phyloP scores from a whole-genome alignment of 345 rosid species.

The Raphanus sativus region DNA sequence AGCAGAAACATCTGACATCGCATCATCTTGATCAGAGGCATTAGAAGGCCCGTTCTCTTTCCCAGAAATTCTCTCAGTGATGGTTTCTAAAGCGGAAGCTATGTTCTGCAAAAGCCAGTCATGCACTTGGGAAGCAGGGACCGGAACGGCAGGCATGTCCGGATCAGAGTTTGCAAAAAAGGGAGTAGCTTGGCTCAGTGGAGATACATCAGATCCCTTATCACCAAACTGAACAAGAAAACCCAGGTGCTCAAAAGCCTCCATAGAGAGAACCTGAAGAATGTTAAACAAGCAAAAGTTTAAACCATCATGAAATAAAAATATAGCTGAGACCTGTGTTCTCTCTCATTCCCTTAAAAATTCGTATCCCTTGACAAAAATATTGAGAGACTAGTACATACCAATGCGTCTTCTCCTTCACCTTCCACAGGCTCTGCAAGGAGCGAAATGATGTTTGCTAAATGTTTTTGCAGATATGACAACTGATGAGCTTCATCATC shows the following conservation, averaged over 20 bases:
- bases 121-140: slow-evolving; percentile 81
- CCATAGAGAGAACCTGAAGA: slow-evolving; percentile 81
- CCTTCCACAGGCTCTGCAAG: slow-evolving; percentile 90
- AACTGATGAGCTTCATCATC: slow-evolving; percentile 99
- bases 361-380: neutral
- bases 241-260: slow-evolving; percentile 95
- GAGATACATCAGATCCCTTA: slow-evolving; percentile 74
- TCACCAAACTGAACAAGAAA: slow-evolving; percentile 93
- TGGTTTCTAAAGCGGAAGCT: slow-evolving; percentile 67
- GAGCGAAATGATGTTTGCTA: slow-evolving; percentile 82
- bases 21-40: slow-evolving; percentile 78
- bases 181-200: slow-evolving; percentile 86
- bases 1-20: slow-evolving; percentile 90
- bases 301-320: slow-evolving; percentile 6
- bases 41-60: slow-evolving; percentile 80
- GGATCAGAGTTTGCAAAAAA: slow-evolving; percentile 99
- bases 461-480: slow-evolving; percentile 91
- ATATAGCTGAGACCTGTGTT: neutral
- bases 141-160: slow-evolving; percentile 98
- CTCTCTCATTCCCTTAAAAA: too few species aligned
- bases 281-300: slow-evolving; percentile 23
- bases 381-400: slow-evolving; percentile 39
- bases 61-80: slow-evolving; percentile 79
- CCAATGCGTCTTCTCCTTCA: slow-evolving; percentile 88
- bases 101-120: slow-evolving; percentile 90